A percentile compares a stretch with the other conserved stretches of the same genome.
Conservation (phyloP, 129 eudicot species). For the Gnaphalium uliginosum region DNA sequence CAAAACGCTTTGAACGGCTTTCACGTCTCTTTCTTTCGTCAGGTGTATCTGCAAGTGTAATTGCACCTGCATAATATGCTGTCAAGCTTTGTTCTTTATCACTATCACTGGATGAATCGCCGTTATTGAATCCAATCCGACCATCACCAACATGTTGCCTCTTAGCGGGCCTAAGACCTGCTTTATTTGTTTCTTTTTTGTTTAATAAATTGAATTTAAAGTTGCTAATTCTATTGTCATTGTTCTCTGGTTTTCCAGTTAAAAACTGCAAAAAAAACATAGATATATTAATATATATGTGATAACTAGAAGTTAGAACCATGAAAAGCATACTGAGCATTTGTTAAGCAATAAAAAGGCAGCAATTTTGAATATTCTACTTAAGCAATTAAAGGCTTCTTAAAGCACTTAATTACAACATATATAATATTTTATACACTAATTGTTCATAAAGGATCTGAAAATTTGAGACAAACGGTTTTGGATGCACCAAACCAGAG, state of each 20-base stretch:
- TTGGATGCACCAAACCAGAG: too few relatives aligned
- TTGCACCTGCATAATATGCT: constrained; percentile 64
- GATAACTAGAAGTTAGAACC: background rate
- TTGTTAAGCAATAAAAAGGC: background rate
- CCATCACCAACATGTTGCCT: constrained; percentile 65
- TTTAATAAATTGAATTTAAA: constrained; percentile 51
- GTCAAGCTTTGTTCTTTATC: constrained; percentile 76
- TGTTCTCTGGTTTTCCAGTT: constrained; percentile 62
- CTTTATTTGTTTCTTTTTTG: constrained; percentile 46
- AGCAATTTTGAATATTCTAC: too few relatives aligned
- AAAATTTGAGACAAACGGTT: too few relatives aligned
- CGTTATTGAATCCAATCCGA: constrained; percentile 44
- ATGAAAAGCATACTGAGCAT: background rate
- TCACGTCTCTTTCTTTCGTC: constrained; percentile 90
- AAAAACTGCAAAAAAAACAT: constrained; percentile 51
- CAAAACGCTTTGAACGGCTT: constrained; percentile 92
- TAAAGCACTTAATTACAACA: too few relatives aligned
- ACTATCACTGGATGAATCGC: constrained; percentile 83
- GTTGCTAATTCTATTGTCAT: constrained; percentile 43
- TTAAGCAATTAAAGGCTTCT: background rate
- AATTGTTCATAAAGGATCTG: too few relatives aligned
- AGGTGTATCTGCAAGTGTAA: constrained; percentile 70
- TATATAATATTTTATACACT: too few relatives aligned
- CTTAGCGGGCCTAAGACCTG: constrained; percentile 59
- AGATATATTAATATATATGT: background rate